Percentiles rank a stretch among this genome's conserved stretches.
Evolutionary conservation across 179 eudicot genomes (phyloP).

Genomic region (Vitellaria paradoxa): DNA sequence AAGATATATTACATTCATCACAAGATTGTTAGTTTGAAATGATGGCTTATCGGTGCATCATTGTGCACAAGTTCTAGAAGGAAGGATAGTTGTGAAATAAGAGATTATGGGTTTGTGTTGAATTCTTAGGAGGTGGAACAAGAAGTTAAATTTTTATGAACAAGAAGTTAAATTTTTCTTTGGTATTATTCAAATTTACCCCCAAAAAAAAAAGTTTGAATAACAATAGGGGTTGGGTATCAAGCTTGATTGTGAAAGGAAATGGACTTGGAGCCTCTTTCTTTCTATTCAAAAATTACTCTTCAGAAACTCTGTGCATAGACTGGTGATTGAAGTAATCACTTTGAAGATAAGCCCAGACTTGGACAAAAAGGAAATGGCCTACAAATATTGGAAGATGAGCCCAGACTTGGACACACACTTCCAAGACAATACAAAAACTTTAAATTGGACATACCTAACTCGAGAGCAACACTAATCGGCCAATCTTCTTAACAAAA

Average conservation of each 20-base stretch:
- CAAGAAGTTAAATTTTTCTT: too few relatives aligned
- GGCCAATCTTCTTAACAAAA: not conserved
- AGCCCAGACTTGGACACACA: too few relatives aligned
- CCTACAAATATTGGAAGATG: not conserved
- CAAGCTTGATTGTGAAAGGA: too few relatives aligned
- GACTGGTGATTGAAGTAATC: too few relatives aligned
- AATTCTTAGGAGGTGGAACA: not conserved
- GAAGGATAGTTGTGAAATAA: not conserved
- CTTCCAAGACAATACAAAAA: constrained; percentile 5
- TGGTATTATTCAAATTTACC: too few relatives aligned
- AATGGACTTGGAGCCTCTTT: too few relatives aligned
- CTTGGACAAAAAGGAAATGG: not conserved
- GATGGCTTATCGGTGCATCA: too few relatives aligned
- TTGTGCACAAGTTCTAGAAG: not conserved
- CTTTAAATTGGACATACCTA: not conserved
- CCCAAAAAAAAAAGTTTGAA: too few relatives aligned
- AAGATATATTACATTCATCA: not conserved
- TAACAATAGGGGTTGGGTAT: too few relatives aligned
- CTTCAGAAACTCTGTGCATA: too few relatives aligned
- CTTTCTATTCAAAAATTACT: not conserved
- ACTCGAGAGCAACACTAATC: not conserved
- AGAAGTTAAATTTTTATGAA: not conserved
- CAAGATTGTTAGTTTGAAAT: not conserved
- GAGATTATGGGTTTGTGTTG: not conserved
- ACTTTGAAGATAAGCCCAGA: too few relatives aligned